Percentiles rank a stretch among this genome's conserved stretches.
These are phyloP conservation scores for Hippophae rhamnoides DNA, from an alignment of 306 rosid species.

Conservation along the genomic window DNA sequence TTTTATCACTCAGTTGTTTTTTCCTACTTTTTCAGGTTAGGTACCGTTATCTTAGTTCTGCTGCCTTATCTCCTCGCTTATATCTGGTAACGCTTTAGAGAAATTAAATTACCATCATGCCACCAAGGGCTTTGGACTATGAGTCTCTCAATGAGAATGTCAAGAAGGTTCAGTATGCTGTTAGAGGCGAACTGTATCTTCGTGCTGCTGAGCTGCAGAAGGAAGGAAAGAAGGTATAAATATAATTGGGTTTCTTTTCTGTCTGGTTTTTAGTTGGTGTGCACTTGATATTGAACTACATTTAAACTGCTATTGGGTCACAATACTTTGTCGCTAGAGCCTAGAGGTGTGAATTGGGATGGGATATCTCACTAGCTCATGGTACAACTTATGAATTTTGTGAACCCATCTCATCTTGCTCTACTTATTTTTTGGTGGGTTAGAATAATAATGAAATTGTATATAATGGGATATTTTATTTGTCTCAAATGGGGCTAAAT, in stretches of 20 bases:
- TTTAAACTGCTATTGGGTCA: no score
- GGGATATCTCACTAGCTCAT: no score
- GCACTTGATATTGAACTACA: no score
- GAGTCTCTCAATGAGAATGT: conserved; percentile 76
- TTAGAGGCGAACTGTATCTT: conserved; percentile 90
- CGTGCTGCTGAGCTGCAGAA: conserved; percentile 95
- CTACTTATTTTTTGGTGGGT: no score
- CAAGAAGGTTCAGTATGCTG: conserved; percentile 91
- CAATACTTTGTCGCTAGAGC: no score
- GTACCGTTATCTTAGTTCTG: conserved; percentile 18
- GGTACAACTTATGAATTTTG: no score
- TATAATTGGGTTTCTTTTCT: not conserved
- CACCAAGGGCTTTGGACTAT: conserved; percentile 68
- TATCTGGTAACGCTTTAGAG: conserved; percentile 21
- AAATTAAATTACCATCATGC: conserved; percentile 49
- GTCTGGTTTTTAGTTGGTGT: no score
- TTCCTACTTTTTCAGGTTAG: conserved; percentile 24
- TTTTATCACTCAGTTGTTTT: conserved; percentile 9
- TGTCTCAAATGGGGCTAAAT: no score
- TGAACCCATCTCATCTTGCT: no score
- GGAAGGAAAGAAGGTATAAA: conserved; percentile 81
- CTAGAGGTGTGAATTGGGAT: no score
- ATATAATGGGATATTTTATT: no score
- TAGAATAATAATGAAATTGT: no score
- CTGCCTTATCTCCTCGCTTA: conserved; percentile 6